Base-by-base conservation (phyloP, 768 basidiomycete species). In the Cytidiella melzeri region DNA sequence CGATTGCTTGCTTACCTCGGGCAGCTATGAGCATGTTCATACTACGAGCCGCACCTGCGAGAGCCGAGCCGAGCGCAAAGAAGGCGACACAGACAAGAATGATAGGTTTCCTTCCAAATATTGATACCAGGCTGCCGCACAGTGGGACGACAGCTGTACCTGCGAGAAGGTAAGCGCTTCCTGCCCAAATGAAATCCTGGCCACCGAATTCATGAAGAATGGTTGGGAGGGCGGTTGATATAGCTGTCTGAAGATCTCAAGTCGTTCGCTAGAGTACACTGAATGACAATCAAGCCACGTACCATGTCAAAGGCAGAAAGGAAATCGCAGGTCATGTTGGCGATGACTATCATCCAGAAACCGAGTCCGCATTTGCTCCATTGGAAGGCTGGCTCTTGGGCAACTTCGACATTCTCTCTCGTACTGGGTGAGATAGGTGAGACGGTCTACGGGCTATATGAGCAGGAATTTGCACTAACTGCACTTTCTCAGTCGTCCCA, bases 11-110 rank as follows among this genome's bases (percentile, higher is more conserved):
- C 56, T 11, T 30, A 62, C 64, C 50, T 10, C 72, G 58, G 0
- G 62, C 69, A 3, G 59, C 65, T 40, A 73, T 69, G 4, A 69
- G 50, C 60, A 62, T 64, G n/a, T 48, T 52, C 61, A 72, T 65
- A 34, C 25, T 64, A 18, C 61, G 53, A 0, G 67, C 67, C 0
- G 67, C 60, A 1, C 71, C 71, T 6, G 60, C 61, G 0, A 73
- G 30, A 2, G 68, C 69, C 7, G 62, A 63, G 0, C 71, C 71
- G 34, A 68, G 30, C 0, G 63, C 60, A 42, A 65, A 67, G 5
- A 62, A 42, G 2, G 49, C 23, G 21, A 66, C 36, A 2, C 57
- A 52, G 6, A 40, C 39, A 5, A 65, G 44, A 30, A 62, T 50
- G 15, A 58, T 50, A 1, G 53, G 43, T 27, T 52, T 27, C n/a